A percentile compares a stretch with the other conserved stretches of the same genome.
Evolutionary conservation across 345 rosid genomes (phyloP).

Genomic region (Syzygium jambos): DNA sequence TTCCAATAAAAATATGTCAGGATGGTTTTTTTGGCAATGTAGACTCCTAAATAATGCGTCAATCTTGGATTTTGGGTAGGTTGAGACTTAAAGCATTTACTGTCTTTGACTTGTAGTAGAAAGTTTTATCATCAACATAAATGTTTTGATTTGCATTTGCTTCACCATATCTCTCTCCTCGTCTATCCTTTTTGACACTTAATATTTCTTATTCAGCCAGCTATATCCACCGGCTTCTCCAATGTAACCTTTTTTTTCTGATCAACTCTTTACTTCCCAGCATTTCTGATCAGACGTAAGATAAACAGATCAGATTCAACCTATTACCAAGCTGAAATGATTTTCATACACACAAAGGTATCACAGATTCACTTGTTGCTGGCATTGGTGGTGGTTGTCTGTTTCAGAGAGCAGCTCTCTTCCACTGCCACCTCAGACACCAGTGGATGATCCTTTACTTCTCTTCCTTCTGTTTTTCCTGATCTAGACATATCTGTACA

Average conservation of each 20-base stretch:
- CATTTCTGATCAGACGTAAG: not conserved
- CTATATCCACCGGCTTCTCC: conserved; percentile 3
- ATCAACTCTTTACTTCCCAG: not conserved
- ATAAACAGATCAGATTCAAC: not conserved
- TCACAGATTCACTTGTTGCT: conserved; percentile 7
- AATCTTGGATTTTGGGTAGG: not conserved
- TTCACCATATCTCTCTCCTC: not conserved
- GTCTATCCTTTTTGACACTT: not conserved
- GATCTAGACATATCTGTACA: conserved; percentile 17
- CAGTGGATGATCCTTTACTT: conserved; percentile 8
- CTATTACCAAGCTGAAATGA: conserved; percentile 17
- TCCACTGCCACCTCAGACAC: conserved; percentile 6
- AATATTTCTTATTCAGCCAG: not conserved
- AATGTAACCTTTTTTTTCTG: conserved; percentile 10
- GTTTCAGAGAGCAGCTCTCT: conserved; percentile 39
- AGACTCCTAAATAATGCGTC: not conserved
- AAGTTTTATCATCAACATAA: not conserved
- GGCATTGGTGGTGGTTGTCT: conserved; percentile 30
- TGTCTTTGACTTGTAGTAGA: not conserved
- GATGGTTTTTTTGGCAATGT: not conserved
- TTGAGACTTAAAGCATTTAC: not conserved
- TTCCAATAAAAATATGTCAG: not conserved
- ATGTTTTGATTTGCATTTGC: not conserved
- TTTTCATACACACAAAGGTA: conserved; percentile 5
- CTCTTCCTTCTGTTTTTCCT: conserved; percentile 22